phyloP scores from a whole-genome alignment of 163 green algal species.

The Smithsoniella earleae region DNA sequence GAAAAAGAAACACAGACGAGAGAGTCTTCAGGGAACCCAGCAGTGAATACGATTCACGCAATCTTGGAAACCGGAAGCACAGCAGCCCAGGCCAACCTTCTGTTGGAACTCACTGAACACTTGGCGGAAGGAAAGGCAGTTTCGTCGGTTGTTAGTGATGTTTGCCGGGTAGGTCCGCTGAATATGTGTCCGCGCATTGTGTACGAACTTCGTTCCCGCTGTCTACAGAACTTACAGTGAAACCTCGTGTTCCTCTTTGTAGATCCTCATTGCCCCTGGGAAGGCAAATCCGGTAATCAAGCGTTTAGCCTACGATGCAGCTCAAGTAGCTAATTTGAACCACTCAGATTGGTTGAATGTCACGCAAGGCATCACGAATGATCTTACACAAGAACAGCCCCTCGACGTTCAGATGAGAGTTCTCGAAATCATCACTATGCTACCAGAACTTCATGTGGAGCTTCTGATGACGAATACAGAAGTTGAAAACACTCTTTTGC shows the following conservation, averaged over 20 bases:
- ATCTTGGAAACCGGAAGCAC: not conserved
- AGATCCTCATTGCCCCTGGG: constrained; percentile 17
- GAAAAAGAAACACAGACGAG: too few relatives aligned
- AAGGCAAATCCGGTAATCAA: constrained; percentile 29
- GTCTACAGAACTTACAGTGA: not conserved
- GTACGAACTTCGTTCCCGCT: too few relatives aligned
- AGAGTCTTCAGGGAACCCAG: too few relatives aligned
- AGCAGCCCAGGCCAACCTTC: constrained; percentile 22
- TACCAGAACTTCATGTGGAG: constrained; percentile 16
- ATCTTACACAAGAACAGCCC: not conserved
- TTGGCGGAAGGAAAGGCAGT: constrained; percentile 11
- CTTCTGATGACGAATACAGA: not conserved
- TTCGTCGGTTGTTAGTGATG: constrained; percentile 11
- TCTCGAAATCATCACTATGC: constrained; percentile 15
- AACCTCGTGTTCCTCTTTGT: too few relatives aligned
- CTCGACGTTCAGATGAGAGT: constrained; percentile 14
- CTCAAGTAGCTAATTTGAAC: constrained; percentile 2
- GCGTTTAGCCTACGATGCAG: constrained; percentile 25
- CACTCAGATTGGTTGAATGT: constrained; percentile 28
- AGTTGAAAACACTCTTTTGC: not conserved
- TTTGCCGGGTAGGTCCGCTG: constrained; percentile 7
- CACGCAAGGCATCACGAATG: not conserved
- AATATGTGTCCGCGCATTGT: not conserved
- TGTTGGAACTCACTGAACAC: constrained; percentile 22
- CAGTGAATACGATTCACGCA: constrained; percentile 18